Evolutionary conservation across 176 grass and related monocot genomes (phyloP).

Genomic region (Tillandsia leiboldiana): DNA sequence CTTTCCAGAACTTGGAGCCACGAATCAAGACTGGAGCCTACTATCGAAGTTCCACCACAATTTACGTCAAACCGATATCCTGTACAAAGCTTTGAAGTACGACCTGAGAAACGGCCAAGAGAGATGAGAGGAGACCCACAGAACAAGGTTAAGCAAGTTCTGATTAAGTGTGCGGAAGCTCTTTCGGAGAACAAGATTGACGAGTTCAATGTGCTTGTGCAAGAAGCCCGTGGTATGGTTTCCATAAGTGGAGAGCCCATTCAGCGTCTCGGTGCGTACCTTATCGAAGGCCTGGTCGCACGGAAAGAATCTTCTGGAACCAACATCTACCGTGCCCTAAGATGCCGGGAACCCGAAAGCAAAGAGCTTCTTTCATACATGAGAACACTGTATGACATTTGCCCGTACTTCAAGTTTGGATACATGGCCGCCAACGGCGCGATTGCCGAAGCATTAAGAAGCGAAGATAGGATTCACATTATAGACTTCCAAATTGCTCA

Average conservation of each 20-base stretch:
- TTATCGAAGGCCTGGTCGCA: constrained; percentile 84
- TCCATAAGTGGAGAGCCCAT: constrained; percentile 74
- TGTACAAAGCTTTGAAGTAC: constrained; percentile 39
- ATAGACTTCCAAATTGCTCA: constrained; percentile 99
- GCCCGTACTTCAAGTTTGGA: constrained; percentile 96
- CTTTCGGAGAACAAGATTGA: constrained; percentile 53
- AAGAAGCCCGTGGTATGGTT: constrained; percentile 44
- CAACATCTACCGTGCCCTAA: constrained; percentile 63
- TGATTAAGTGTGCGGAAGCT: constrained; percentile 66
- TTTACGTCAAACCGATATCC: constrained; percentile 31
- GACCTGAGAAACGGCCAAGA: constrained; percentile 55
- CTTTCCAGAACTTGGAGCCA: constrained; percentile 62
- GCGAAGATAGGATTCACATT: constrained; percentile 85
- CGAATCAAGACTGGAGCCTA: constrained; percentile 33
- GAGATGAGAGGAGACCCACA: constrained; percentile 47
- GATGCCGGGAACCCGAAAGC: constrained; percentile 57
- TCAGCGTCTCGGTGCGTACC: constrained; percentile 74
- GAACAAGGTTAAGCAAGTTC: constrained; percentile 47
- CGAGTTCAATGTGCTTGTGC: constrained; percentile 59
- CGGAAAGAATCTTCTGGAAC: constrained; percentile 66
- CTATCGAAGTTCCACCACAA: constrained; percentile 17
- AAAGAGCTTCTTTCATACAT: constrained; percentile 91
- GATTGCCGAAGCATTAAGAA: constrained; percentile 81
- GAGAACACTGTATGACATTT: constrained; percentile 79
- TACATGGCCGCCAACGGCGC: constrained; percentile 98